A percentile compares a stretch with the other conserved stretches of the same genome.
These are phyloP conservation scores for Pouteria campechiana DNA, from an alignment of 179 eudicot genomes.

Conservation along the genomic window DNA sequence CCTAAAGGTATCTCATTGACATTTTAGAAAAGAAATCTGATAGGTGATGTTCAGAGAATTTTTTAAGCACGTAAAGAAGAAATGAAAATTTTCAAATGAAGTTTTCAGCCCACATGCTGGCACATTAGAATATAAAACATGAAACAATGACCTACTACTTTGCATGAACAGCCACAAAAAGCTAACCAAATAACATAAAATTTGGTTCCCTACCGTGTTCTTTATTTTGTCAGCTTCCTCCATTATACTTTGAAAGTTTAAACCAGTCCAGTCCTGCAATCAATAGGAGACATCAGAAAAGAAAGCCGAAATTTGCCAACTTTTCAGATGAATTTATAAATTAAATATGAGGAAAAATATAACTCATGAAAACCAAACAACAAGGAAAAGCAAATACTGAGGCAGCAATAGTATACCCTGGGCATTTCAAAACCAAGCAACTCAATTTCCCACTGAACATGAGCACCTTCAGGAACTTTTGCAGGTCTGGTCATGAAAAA, in stretches of 20 bases:
- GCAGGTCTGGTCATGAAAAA: slow-evolving; percentile 50
- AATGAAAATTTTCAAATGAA: neutral
- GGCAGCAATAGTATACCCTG: slow-evolving; percentile 40
- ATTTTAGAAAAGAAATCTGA: too few species aligned
- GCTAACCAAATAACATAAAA: too few species aligned
- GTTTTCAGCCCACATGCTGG: neutral
- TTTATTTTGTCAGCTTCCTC: slow-evolving; percentile 90
- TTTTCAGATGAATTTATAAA: too few species aligned
- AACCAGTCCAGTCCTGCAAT: slow-evolving; percentile 94
- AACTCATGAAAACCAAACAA: neutral
- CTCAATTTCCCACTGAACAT: slow-evolving; percentile 95
- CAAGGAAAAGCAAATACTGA: neutral
- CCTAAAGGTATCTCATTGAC: too few species aligned
- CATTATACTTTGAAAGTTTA: slow-evolving; percentile 80
- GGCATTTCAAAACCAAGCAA: slow-evolving; percentile 86
- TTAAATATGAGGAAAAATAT: too few species aligned
- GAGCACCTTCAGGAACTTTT: slow-evolving; percentile 80
- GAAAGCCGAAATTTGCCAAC: too few species aligned
- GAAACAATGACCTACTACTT: too few species aligned
- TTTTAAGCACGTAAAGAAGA: too few species aligned
- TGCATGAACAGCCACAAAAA: too few species aligned
- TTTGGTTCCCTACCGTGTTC: slow-evolving; percentile 95
- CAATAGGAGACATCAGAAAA: neutral
- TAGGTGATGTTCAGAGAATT: too few species aligned
- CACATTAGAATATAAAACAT: too few species aligned